Conservation (phyloP, 75 land plant genomes). For the Gnetum montanum region DNA sequence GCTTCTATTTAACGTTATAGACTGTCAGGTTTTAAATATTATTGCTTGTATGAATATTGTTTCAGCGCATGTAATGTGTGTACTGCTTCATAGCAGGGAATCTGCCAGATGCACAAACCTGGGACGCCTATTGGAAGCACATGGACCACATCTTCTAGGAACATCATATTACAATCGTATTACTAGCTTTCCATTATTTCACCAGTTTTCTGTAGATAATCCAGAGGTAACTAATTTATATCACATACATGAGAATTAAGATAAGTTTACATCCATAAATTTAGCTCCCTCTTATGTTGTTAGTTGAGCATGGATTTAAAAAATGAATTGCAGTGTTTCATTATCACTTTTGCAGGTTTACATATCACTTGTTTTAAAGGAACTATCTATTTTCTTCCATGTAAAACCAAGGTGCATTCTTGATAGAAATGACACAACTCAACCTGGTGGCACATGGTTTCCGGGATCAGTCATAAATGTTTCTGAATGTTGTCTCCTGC, state of each 20-base stretch:
- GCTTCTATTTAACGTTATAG: too few relatives aligned
- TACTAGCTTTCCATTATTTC: conserved; percentile 52
- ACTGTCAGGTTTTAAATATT: too few relatives aligned
- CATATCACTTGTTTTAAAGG: conserved; percentile 50
- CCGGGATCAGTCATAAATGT: conserved; percentile 76
- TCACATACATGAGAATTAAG: too few relatives aligned
- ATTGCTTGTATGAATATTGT: too few relatives aligned
- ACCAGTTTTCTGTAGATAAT: conserved; percentile 55
- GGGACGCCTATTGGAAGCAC: conserved; percentile 54
- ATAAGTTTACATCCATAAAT: too few relatives aligned
- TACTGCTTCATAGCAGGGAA: conserved; percentile 58
- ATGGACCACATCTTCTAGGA: conserved; percentile 69
- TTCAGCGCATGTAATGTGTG: too few relatives aligned
- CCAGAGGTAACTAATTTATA: conserved; percentile 85
- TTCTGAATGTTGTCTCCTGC: conserved; percentile 76
- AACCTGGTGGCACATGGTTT: conserved; percentile 69
- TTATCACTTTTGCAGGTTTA: conserved; percentile 64
- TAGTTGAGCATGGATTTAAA: too few relatives aligned
- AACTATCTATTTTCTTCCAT: conserved; percentile 55
- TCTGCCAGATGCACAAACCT: conserved; percentile 52
- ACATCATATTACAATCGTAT: conserved; percentile 60
- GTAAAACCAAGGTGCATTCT: conserved; percentile 47
- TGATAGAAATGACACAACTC: conserved; percentile 40
- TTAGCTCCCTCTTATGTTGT: too few relatives aligned
- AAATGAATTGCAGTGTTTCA: too few relatives aligned